Evolutionary conservation across 2,329 filamentous ascomycete genomes (phyloP).

Genomic region (Bipolaris gigantea): DNA sequence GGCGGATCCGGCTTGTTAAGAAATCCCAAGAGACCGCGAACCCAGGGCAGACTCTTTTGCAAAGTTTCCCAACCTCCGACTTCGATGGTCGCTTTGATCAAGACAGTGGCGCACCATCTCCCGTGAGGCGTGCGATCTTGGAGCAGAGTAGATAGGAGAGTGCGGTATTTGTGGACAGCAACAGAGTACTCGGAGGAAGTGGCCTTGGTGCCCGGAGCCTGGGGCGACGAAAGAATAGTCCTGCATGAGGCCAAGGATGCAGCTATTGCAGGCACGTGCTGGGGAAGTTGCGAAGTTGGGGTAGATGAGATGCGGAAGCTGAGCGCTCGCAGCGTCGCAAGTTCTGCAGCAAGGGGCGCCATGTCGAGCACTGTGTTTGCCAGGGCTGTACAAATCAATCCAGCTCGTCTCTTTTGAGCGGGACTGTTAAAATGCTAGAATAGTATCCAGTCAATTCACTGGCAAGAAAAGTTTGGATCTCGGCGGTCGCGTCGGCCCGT

Average conservation of each 20-base stretch:
- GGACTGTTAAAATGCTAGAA: constrained; percentile 5
- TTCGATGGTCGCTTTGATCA: constrained; percentile 81
- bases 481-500: constrained; percentile 26
- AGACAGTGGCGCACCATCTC: constrained; percentile 73
- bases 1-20: constrained; percentile 78
- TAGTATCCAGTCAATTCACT: background rate
- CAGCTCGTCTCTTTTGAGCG: background rate
- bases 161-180: constrained; percentile 81
- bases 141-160: constrained; percentile 73
- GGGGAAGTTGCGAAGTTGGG: constrained; percentile 71
- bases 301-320: constrained; percentile 72
- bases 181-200: constrained; percentile 66
- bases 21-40: constrained; percentile 72
- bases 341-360: constrained; percentile 31
- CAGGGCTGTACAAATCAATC: background rate
- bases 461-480: constrained; percentile 28
- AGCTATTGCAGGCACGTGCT: constrained; percentile 70
- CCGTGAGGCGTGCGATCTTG: constrained; percentile 75
- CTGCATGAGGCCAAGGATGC: constrained; percentile 57
- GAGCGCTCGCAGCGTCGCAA: constrained; percentile 48
- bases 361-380: constrained; percentile 10
- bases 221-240: constrained; percentile 64
- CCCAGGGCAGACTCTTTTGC: constrained; percentile 72
- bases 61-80: constrained; percentile 83
- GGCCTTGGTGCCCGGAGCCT: constrained; percentile 60